A percentile compares a stretch with the other conserved stretches of the same genome.
Conservation (phyloP, 2,329 filamentous ascomycete species). For the Dothidotthia symphoricarpi region DNA sequence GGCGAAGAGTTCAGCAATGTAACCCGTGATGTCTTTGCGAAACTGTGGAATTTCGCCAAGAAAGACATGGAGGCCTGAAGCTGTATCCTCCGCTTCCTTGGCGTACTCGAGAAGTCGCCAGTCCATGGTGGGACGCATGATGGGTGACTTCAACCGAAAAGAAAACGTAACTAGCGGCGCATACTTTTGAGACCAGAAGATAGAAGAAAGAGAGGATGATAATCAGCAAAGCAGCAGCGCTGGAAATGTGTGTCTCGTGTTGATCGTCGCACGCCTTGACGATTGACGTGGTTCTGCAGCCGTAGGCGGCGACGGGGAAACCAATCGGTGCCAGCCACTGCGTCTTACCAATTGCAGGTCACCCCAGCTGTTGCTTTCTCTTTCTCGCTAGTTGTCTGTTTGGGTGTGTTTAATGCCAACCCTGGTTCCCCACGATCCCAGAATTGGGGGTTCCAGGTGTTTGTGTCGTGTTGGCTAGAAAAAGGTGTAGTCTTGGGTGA, state of each 20-base stretch:
- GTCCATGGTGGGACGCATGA: conserved; percentile 38
- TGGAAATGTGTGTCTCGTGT: conserved; percentile 29
- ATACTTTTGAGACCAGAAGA: conserved; percentile 15
- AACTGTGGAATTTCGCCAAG: conserved; percentile 52
- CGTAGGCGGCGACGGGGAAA: conserved; percentile 30
- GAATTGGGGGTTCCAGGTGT: conserved; percentile 9
- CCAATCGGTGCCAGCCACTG: conserved; percentile 38
- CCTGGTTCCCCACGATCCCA: conserved; percentile 4
- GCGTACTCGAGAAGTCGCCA: conserved; percentile 43
- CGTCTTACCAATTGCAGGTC: conserved; percentile 35
- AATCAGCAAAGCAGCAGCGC: conserved; percentile 26
- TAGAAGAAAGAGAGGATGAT: conserved; percentile 10
- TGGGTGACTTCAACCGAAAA: conserved; percentile 20
- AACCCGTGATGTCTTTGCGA: conserved; percentile 53
- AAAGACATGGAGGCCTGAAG: conserved; percentile 52
- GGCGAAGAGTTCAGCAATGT: conserved; percentile 56
- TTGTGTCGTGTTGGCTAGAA: conserved; percentile 6
- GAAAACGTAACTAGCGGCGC: conserved; percentile 14
- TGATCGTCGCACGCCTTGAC: conserved; percentile 26
- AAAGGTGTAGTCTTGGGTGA: too few relatives aligned
- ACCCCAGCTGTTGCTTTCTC: conserved; percentile 29
- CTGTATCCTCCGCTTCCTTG: conserved; percentile 54
- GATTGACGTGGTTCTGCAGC: conserved; percentile 41
- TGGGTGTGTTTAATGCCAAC: conserved; percentile 34
- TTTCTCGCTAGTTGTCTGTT: conserved; percentile 21